Base-by-base conservation (phyloP, 2,329 filamentous ascomycete species). In the Aspergillus fumigatiaffinis region DNA sequence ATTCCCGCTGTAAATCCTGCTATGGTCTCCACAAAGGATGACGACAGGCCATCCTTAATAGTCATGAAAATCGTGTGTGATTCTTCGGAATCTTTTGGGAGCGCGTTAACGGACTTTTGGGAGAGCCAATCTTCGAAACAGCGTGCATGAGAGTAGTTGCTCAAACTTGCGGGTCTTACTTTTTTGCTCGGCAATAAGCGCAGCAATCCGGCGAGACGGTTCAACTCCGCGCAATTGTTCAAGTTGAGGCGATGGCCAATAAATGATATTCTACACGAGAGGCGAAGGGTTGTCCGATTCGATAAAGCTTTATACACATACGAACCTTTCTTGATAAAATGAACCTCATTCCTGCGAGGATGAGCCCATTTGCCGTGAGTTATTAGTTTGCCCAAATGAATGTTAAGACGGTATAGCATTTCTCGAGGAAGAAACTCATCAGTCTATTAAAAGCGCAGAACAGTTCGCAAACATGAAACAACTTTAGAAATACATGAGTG, bases 1-100 rank as follows among this genome's bases (percentile, higher is more conserved):
- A 91, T 83, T 60, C 94, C 94, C 58, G 94, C 94, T 63, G 88
- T 89, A 75, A 99, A 88, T 66, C 94, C 94, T 60, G 94, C 91
- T 73, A 92, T 81, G 69, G 89, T 88, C 83, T 97, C 94, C 76
- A 97, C 84, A 71, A 90, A 76, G 67, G 89, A 91, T 76, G 90
- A 86, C 69, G 89, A 88, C 71, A 89, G 79, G 76, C 82, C 84
- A 73, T 84, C 74, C 62, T 74, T 72, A 60, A 69, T 68, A 67
- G 73, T 75, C 75, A 79, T 79, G 72, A 71, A 76, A 66, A 62
- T 58, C 55, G 59, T 50, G 58, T 48, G 20, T 52, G 14, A 42
- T 41, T 53, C 50, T 49, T 52, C 10, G 8, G 20, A 50, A 46
- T 35, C 41, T 50, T 44, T 60, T 54, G 9, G 23, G 49, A 42